A percentile compares a stretch with the other conserved stretches of the same genome.
Evolutionary conservation across 306 rosid species (phyloP).

Genomic region (Senna siamea): DNA sequence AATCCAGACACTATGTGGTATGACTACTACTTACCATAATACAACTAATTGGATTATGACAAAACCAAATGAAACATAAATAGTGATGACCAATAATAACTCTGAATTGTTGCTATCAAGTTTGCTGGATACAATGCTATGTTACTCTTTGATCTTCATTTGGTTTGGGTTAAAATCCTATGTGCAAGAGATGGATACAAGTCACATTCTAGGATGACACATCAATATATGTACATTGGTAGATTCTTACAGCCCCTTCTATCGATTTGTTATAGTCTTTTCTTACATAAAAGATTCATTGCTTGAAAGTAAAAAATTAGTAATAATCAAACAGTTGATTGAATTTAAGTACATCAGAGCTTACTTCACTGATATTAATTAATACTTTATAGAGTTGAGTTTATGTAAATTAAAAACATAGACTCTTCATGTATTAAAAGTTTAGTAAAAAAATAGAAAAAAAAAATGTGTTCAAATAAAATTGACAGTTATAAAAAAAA

Average conservation of each 20-base stretch:
- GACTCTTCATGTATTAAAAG: too few relatives aligned
- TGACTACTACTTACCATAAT: background rate
- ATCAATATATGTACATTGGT: background rate
- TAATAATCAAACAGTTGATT: too few relatives aligned
- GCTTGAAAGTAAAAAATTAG: too few relatives aligned
- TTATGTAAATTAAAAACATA: too few relatives aligned
- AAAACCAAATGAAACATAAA: background rate
- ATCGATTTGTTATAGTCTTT: too few relatives aligned
- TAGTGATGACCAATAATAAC: constrained; percentile 18
- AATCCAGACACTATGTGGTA: background rate
- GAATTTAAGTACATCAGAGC: too few relatives aligned
- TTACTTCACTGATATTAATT: too few relatives aligned
- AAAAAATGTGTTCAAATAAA: too few relatives aligned
- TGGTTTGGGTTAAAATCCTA: background rate
- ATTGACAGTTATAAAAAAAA: too few relatives aligned
- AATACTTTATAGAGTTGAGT: too few relatives aligned
- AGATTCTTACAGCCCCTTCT: background rate
- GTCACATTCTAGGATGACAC: constrained; percentile 18
- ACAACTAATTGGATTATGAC: constrained; percentile 6
- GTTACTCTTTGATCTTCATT: constrained; percentile 18
- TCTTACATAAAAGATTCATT: too few relatives aligned
- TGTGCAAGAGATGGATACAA: constrained; percentile 18
- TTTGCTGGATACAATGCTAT: constrained; percentile 34
- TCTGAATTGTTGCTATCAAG: constrained; percentile 38
- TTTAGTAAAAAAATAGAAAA: too few relatives aligned